Evolutionary conservation across 177 flowering plant genomes (phyloP), one percentile per base, ranked within the genome.

Genomic region (Vitis hybrid): DNA sequence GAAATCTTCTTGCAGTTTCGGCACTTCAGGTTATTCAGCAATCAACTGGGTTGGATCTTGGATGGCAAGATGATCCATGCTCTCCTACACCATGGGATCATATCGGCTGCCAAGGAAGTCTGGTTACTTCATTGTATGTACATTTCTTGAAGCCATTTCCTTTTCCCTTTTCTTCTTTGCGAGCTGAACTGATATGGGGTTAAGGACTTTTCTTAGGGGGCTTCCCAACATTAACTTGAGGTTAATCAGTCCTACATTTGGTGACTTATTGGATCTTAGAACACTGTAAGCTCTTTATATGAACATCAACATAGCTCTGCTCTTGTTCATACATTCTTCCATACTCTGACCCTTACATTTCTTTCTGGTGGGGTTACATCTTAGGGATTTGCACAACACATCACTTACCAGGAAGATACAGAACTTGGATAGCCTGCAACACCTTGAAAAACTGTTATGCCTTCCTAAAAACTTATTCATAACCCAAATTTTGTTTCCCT

Each of bases 21-120:
- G 96, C 98, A 21, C 93, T 92, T 74, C 84, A 87, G 75, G 91
- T 91, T 73, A 92, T 92, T 70, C 86, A 89, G 70, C 86, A 90
- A 63, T 88, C 82, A 3, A 80, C 87, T 30, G 93, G 91, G 21
- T 68, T 86, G 32, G 90, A 92, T 81, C 78, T 92, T 52, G 93
- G 84, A 54, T 92, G 98, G 96, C 69, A 88, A 79, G 96, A 91
- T 68, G 98, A 92, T 79, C 98, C 98, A 5, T 92, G 98, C 81
- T 86, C 80, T 70, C 98, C 98, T 12, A 76, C 68, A 24, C 78
- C 83, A 62, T 92, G 98, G 98, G 82, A 90, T 66, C 90, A 82
- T 68, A 78, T 92, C 54, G 82, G 70, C 67, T 92, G 98, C 63
- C 90, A 86, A 82, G 94, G 89, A 80, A 91, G 79, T 74, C 19